Evolutionary conservation across 495 filamentous ascomycete species (phyloP).

Genomic region (Chaetomium cochliodes): DNA sequence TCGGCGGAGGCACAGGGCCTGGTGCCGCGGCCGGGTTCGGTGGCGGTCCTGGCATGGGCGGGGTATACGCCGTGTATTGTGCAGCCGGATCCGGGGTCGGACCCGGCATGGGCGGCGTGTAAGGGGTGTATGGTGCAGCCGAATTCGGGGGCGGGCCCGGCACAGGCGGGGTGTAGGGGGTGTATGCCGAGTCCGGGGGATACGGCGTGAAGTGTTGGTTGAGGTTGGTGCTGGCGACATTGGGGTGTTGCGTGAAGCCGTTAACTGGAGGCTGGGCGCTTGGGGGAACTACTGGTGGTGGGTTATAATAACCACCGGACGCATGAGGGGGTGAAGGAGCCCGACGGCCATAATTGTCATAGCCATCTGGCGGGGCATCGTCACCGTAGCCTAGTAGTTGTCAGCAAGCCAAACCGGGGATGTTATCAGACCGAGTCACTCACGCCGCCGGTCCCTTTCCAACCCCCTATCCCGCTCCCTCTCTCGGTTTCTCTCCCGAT

Average conservation of each 20-base stretch:
- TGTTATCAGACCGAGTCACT: slow-evolving; percentile 16
- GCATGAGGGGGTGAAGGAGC: slow-evolving; percentile 52
- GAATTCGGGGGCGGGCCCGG: slow-evolving; percentile 36
- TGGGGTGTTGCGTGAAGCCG: slow-evolving; percentile 45
- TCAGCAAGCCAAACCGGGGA: slow-evolving; percentile 24
- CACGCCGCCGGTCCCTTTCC: slow-evolving; percentile 44
- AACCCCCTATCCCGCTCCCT: slow-evolving; percentile 32
- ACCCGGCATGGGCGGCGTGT: slow-evolving; percentile 35
- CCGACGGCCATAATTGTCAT: slow-evolving; percentile 39
- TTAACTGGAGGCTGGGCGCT: slow-evolving; percentile 14
- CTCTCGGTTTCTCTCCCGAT: slow-evolving; percentile 27
- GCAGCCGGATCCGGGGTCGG: slow-evolving; percentile 31
- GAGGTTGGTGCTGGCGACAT: slow-evolving; percentile 39
- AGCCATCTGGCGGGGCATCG: slow-evolving; percentile 37
- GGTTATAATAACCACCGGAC: slow-evolving; percentile 53
- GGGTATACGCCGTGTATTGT: slow-evolving; percentile 24
- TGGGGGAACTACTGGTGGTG: slow-evolving; percentile 32
- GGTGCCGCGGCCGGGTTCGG: slow-evolving; percentile 24
- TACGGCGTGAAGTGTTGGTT: slow-evolving; percentile 33
- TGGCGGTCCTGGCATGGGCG: slow-evolving; percentile 34
- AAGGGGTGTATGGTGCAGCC: slow-evolving; percentile 11
- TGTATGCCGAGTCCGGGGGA: slow-evolving; percentile 28
- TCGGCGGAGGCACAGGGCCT: slow-evolving; percentile 17
- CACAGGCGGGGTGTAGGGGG: slow-evolving; percentile 27
- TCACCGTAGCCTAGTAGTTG: slow-evolving; percentile 43